Evolutionary conservation across 1,284 basidiomycete species (phyloP).

Genomic region (Melampsora americana): DNA sequence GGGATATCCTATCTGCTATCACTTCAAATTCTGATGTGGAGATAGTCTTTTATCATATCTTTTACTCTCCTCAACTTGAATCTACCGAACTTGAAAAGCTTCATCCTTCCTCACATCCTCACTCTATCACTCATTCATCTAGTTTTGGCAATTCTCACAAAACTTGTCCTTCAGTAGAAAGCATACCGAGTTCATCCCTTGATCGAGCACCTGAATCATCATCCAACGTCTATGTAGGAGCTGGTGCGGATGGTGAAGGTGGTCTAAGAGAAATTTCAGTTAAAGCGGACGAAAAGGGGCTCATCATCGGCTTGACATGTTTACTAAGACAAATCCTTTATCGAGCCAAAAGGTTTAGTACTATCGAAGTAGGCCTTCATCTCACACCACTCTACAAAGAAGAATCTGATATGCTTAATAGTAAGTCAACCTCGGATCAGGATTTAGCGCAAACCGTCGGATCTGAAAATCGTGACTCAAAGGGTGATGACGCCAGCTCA

Average conservation of each 20-base stretch:
- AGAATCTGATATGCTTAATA: not conserved
- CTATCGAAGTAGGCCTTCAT: conserved; percentile 82
- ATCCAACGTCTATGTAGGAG: conserved; percentile 13
- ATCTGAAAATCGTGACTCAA: too few relatives aligned
- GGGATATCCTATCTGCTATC: conserved; percentile 33
- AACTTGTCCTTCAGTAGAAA: not conserved
- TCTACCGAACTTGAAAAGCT: conserved; percentile 12
- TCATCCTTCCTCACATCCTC: conserved; percentile 14
- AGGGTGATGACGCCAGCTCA: not conserved
- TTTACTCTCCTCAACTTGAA: conserved; percentile 27
- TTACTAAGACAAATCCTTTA: conserved; percentile 66
- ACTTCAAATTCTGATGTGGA: conserved; percentile 32
- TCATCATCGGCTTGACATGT: conserved; percentile 32
- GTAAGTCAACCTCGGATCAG: conserved; percentile 50
- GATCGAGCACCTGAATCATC: conserved; percentile 11
- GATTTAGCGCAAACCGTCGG: conserved; percentile 47
- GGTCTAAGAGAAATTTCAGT: conserved; percentile 33
- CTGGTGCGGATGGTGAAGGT: conserved; percentile 33
- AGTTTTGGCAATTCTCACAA: not conserved
- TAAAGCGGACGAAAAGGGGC: conserved; percentile 33
- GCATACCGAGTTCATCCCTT: not conserved
- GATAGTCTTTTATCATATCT: conserved; percentile 38
- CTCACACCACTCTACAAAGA: conserved; percentile 56
- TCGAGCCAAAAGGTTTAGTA: conserved; percentile 68
- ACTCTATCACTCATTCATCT: conserved; percentile 18